phyloP scores from a whole-genome alignment of 2,329 filamentous ascomycete species.

The Fusarium transvaalense region DNA sequence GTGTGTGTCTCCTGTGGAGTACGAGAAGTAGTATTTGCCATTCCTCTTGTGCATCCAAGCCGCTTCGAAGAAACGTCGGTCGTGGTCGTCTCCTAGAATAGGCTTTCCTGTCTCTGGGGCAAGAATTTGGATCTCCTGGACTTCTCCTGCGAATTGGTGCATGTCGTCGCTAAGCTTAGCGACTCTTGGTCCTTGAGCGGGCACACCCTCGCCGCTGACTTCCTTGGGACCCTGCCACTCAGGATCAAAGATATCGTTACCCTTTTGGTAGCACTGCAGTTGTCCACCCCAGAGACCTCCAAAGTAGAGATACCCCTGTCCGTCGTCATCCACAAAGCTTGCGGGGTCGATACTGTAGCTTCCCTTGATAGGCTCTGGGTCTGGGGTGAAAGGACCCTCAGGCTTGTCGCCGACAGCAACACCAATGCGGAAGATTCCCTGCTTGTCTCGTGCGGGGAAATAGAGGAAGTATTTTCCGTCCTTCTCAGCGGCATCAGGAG shows the following conservation, averaged over 20 bases:
- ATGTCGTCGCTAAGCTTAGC: slow-evolving; percentile 74
- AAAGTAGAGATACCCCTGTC: slow-evolving; percentile 69
- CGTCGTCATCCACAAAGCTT: slow-evolving; percentile 73
- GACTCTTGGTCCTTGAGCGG: slow-evolving; percentile 75
- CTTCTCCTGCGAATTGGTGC: slow-evolving; percentile 67
- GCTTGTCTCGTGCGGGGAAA: slow-evolving; percentile 80
- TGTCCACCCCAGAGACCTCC: slow-evolving; percentile 86
- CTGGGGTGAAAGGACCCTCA: slow-evolving; percentile 76
- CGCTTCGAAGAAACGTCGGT: slow-evolving; percentile 82
- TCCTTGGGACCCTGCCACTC: slow-evolving; percentile 69
- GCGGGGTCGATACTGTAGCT: slow-evolving; percentile 84
- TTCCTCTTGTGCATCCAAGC: slow-evolving; percentile 82
- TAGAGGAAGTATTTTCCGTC: slow-evolving; percentile 80
- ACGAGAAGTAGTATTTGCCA: slow-evolving; percentile 79
- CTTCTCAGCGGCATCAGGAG: slow-evolving; percentile 78
- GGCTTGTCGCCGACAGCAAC: slow-evolving; percentile 74
- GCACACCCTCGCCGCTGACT: slow-evolving; percentile 65
- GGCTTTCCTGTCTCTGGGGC: slow-evolving; percentile 70
- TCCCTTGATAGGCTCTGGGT: slow-evolving; percentile 73
- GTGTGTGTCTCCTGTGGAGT: slow-evolving; percentile 83
- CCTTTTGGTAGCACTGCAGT: slow-evolving; percentile 77
- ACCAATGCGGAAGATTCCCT: slow-evolving; percentile 79
- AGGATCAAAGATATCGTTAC: slow-evolving; percentile 67
- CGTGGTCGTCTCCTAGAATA: slow-evolving; percentile 76
- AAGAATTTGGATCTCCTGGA: slow-evolving; percentile 73